These are phyloP conservation scores for Dillenia suffruticosa DNA, from an alignment of 164 flowering plant species.

Conservation along the genomic window DNA sequence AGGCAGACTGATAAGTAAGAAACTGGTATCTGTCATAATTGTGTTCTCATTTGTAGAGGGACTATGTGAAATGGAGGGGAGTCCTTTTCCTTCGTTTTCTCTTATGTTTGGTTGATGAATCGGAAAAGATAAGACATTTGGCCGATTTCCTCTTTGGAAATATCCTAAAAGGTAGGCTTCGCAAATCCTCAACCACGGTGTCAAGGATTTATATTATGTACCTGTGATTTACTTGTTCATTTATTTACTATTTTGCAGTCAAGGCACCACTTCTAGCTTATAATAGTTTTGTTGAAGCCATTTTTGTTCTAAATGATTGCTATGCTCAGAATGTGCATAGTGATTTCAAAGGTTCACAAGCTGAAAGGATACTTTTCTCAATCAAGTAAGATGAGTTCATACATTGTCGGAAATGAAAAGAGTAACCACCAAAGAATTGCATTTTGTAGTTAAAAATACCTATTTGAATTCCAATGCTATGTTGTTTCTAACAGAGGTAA, in stretches of 20 bases:
- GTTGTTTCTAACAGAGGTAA: slow-evolving; percentile 53
- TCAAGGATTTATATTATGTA: background rate
- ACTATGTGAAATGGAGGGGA: slow-evolving; percentile 99
- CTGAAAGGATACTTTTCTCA: slow-evolving; percentile 54
- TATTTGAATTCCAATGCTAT: background rate
- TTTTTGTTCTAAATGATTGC: slow-evolving; percentile 86
- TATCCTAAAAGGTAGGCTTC: slow-evolving; percentile 71
- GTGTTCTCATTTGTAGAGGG: slow-evolving; percentile 51
- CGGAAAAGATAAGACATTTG: slow-evolving; percentile 79
- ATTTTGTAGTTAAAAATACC: background rate
- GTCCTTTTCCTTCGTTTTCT: slow-evolving; percentile 91
- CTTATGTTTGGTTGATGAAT: slow-evolving; percentile 85
- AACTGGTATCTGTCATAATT: background rate
- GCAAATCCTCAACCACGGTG: background rate
- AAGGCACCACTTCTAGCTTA: slow-evolving; percentile 98
- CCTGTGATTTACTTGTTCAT: slow-evolving; percentile 9
- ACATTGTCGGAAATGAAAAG: too few species aligned
- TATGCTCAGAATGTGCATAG: slow-evolving; percentile 55
- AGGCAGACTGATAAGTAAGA: background rate
- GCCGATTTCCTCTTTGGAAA: slow-evolving; percentile 92
- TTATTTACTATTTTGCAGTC: slow-evolving; percentile 36
- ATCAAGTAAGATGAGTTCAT: slow-evolving; percentile 45
- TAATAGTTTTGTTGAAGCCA: slow-evolving; percentile 96
- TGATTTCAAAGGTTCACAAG: slow-evolving; percentile 37
- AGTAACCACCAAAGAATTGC: background rate